phyloP scores from a whole-genome alignment of 2,329 filamentous ascomycete species.

The Monosporascus sp. region DNA sequence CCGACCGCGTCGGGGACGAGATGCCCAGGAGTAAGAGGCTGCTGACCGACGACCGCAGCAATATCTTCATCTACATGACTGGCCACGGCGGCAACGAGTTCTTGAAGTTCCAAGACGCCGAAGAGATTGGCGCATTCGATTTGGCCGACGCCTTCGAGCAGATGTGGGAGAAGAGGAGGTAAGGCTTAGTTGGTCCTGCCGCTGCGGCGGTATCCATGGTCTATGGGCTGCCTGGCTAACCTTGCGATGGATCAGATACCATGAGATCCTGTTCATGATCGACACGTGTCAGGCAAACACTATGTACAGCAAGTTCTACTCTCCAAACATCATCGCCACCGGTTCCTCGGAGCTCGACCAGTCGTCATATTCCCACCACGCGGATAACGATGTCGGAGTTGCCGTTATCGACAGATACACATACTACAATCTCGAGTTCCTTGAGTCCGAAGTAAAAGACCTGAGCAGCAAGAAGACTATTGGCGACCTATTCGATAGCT shows the following conservation, averaged over 20 bases:
- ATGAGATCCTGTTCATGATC: conserved; percentile 99
- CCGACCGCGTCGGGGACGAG: conserved; percentile 88
- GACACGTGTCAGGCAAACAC: conserved; percentile 99
- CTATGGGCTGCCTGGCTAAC: not conserved
- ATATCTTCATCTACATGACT: conserved; percentile 98
- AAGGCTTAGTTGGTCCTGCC: conserved; percentile 9
- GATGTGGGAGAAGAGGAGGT: conserved; percentile 99
- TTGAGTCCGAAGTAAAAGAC: conserved; percentile 84
- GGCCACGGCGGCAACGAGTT: conserved; percentile 98
- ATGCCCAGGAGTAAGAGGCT: conserved; percentile 92
- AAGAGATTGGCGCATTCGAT: conserved; percentile 95
- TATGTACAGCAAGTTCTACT: conserved; percentile 98
- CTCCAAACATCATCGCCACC: conserved; percentile 94
- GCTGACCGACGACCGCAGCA: conserved; percentile 90
- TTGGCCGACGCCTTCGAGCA: conserved; percentile 96
- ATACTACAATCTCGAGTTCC: conserved; percentile 96
- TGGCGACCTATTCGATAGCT: conserved; percentile 92
- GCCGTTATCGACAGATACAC: conserved; percentile 98
- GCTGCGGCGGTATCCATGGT: not conserved
- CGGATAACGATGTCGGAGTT: conserved; percentile 95
- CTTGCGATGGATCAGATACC: conserved; percentile 54
- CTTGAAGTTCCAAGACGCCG: conserved; percentile 94
- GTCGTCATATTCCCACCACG: conserved; percentile 95
- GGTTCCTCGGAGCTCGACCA: conserved; percentile 95
- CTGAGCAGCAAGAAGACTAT: conserved; percentile 83